Evolutionary conservation across 768 basidiomycete genomes (phyloP).

Genomic region (Amanita rubescens): DNA sequence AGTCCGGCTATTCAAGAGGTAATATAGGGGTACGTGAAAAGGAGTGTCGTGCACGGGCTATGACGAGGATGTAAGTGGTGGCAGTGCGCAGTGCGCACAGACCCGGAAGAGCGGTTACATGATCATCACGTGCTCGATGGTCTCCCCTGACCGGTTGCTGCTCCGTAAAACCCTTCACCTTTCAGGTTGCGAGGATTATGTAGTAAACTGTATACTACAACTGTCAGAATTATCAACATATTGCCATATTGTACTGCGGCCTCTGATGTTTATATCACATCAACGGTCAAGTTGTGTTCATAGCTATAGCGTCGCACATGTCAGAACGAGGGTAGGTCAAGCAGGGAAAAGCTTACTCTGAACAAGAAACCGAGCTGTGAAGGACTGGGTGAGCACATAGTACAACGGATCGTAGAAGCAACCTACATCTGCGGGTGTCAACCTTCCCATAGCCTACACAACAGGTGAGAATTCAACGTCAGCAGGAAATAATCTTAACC

Average conservation of each 20-base stretch:
- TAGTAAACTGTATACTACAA: not conserved
- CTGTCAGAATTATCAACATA: too few relatives aligned
- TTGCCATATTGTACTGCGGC: too few relatives aligned
- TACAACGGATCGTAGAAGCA: not conserved
- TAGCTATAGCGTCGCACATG: not conserved
- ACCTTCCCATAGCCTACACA: constrained; percentile 78
- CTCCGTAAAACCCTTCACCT: too few relatives aligned
- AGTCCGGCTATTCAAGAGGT: too few relatives aligned
- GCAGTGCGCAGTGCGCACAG: too few relatives aligned
- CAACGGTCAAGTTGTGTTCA: not conserved
- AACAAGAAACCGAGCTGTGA: constrained; percentile 50
- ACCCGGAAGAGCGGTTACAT: too few relatives aligned
- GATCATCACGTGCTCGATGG: not conserved
- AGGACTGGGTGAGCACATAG: constrained; percentile 8
- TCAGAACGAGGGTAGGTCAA: not conserved
- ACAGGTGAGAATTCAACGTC: constrained; percentile 6
- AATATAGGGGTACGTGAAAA: too few relatives aligned
- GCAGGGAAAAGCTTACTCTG: constrained; percentile 30
- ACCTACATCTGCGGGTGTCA: constrained; percentile 79
- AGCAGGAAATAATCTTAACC: constrained; percentile 13
- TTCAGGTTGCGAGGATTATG: not conserved
- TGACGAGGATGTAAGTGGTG: too few relatives aligned
- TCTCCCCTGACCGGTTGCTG: not conserved
- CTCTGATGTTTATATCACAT: too few relatives aligned
- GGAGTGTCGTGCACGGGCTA: too few relatives aligned